A percentile compares a stretch with the other conserved stretches of the same genome.
phyloP scores from a whole-genome alignment of 2,329 filamentous ascomycete species.

The Hypomyces perniciosus region DNA sequence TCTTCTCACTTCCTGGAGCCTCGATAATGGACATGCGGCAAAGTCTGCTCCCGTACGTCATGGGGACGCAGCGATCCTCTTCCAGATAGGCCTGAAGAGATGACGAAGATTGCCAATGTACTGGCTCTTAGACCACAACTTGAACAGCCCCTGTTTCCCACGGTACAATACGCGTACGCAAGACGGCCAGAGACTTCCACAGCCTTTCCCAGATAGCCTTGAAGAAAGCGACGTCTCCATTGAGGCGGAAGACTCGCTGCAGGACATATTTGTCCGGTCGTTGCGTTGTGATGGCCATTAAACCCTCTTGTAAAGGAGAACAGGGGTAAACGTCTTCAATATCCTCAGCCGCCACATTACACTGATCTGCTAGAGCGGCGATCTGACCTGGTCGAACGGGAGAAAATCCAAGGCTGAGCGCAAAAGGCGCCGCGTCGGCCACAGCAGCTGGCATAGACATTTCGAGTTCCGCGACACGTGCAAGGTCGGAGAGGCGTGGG shows the following conservation, averaged over 20 bases:
- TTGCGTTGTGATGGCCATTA: conserved; percentile 2
- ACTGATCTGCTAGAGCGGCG: conserved; percentile 1
- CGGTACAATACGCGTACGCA: conserved; percentile 9
- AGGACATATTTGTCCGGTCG: conserved; percentile 2
- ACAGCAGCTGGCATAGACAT: not conserved
- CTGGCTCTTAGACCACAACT: conserved; percentile 1
- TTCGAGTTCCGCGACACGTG: not conserved
- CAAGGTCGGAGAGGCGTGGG: not conserved
- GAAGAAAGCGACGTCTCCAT: not conserved
- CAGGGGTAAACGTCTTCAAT: conserved; percentile 5
- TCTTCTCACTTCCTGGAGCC: not conserved
- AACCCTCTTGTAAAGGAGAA: conserved; percentile 1
- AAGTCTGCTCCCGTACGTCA: conserved; percentile 1
- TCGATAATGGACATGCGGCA: not conserved
- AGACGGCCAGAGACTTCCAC: not conserved
- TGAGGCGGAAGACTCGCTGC: conserved; percentile 4
- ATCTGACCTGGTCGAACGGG: not conserved
- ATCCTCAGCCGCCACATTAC: conserved; percentile 2
- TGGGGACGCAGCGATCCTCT: not conserved
- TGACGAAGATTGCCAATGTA: not conserved
- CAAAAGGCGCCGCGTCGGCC: not conserved
- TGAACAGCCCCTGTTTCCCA: conserved; percentile 1
- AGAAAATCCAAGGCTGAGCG: not conserved
- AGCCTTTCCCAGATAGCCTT: conserved; percentile 1
- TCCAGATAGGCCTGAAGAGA: not conserved